Evolutionary conservation across 129 eudicot species (phyloP).

Genomic region (Flaveria bidentis): DNA sequence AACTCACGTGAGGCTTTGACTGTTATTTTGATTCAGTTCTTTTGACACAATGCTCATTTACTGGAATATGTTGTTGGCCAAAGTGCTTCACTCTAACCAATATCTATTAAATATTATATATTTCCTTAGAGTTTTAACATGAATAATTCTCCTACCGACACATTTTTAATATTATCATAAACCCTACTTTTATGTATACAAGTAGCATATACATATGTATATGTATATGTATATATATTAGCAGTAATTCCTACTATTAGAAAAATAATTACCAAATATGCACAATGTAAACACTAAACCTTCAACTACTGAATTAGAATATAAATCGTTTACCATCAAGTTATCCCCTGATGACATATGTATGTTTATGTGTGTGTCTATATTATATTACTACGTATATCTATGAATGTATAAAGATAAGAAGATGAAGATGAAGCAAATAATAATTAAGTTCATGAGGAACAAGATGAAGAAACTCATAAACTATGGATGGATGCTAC

Average conservation of each 20-base stretch:
- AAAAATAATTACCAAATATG: too few relatives aligned
- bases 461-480: constrained; percentile 44
- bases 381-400: too few relatives aligned
- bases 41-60: constrained; percentile 29
- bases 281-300: too few relatives aligned
- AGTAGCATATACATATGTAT: not conserved
- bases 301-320: too few relatives aligned
- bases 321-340: too few relatives aligned
- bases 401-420: not conserved
- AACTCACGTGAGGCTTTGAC: constrained; percentile 67
- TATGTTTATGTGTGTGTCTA: too few relatives aligned
- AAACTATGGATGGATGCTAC: constrained; percentile 48
- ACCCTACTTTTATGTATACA: not conserved
- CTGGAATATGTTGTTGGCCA: constrained; percentile 35
- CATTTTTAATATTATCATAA: not conserved
- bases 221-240: too few relatives aligned
- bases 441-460: constrained; percentile 38
- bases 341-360: too few relatives aligned
- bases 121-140: too few relatives aligned
- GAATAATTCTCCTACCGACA: not conserved
- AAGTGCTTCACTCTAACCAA: constrained; percentile 39
- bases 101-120: not conserved
- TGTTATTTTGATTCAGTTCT: constrained; percentile 50
- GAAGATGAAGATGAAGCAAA: not conserved
- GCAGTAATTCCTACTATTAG: too few relatives aligned